Evolutionary conservation across 306 rosid genomes (phyloP).

Genomic region (Carpinus fangiana): DNA sequence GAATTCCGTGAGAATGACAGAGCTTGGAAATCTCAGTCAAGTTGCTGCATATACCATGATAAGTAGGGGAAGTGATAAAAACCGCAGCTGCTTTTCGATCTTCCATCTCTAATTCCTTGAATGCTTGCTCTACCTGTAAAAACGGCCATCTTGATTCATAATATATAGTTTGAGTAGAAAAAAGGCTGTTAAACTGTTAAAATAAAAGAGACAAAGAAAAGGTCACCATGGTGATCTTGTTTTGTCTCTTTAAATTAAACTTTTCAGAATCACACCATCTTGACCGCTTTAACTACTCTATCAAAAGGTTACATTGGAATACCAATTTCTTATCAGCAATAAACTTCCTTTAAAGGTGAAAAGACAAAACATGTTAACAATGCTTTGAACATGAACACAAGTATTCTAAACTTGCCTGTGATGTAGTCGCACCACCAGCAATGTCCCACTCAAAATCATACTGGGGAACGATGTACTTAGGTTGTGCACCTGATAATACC

Average conservation of each 20-base stretch:
- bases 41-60: slow-evolving; percentile 80
- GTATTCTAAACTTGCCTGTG: slow-evolving; percentile 49
- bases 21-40: slow-evolving; percentile 56
- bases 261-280: neutral
- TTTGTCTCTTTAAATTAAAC: neutral
- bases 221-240: neutral
- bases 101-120: slow-evolving; percentile 55
- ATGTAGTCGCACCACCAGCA: slow-evolving; percentile 61
- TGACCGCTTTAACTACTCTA: neutral
- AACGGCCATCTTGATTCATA: slow-evolving; percentile 3
- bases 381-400: neutral
- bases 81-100: slow-evolving; percentile 73
- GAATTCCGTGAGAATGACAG: slow-evolving; percentile 74
- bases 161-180: neutral
- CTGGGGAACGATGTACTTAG: slow-evolving; percentile 77
- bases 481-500: slow-evolving; percentile 80
- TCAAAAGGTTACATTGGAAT: neutral
- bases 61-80: slow-evolving; percentile 82
- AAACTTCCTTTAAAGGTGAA: neutral
- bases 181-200: slow-evolving; percentile 3
- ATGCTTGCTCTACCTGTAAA: slow-evolving; percentile 64
- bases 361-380: neutral
- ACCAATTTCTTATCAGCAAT: slow-evolving; percentile 1
- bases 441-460: slow-evolving; percentile 70
- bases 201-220: neutral